A percentile compares a stretch with the other conserved stretches of the same genome.
Conservation (phyloP, 352 stramenopile species). For the Phytopythium cucurbitacearum region DNA sequence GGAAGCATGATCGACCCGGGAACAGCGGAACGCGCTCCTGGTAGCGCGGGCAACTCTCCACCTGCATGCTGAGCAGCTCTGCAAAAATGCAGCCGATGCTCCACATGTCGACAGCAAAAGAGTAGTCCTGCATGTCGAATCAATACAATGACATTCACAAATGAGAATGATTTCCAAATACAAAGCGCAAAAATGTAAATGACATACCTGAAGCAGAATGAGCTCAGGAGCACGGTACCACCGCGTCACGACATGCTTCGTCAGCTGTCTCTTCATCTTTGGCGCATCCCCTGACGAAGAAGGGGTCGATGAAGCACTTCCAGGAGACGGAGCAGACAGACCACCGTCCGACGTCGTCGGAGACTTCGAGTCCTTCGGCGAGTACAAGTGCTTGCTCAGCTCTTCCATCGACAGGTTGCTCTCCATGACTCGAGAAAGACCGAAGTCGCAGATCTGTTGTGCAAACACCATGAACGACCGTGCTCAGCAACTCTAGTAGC, state of each 20-base stretch:
- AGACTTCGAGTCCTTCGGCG: slow-evolving; percentile 73
- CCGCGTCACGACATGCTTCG: slow-evolving; percentile 98
- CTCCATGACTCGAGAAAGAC: slow-evolving; percentile 78
- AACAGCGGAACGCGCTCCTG: slow-evolving; percentile 84
- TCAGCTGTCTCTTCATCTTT: slow-evolving; percentile 90
- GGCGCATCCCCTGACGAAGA: slow-evolving; percentile 56
- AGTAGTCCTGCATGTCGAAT: slow-evolving; percentile 82
- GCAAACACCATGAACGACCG: not conserved
- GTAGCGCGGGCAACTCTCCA: slow-evolving; percentile 81
- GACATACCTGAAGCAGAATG: slow-evolving; percentile 81
- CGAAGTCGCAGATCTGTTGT: slow-evolving; percentile 79
- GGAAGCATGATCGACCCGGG: slow-evolving; percentile 81
- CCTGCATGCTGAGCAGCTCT: slow-evolving; percentile 86
- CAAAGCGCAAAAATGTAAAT: not conserved
- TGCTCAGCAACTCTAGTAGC: no score
- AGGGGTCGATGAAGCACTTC: slow-evolving; percentile 61
- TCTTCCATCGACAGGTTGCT: slow-evolving; percentile 75
- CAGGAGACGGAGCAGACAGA: slow-evolving; percentile 54
- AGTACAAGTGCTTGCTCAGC: slow-evolving; percentile 73
- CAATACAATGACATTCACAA: no score
- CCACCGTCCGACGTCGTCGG: slow-evolving; percentile 65
- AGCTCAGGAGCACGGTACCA: slow-evolving; percentile 97
- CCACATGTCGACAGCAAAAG: slow-evolving; percentile 98
- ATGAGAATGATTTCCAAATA: not conserved
- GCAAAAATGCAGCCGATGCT: slow-evolving; percentile 95